Conservation (phyloP, 2,329 filamentous ascomycete genomes). For the Ophiostoma sp. region DNA sequence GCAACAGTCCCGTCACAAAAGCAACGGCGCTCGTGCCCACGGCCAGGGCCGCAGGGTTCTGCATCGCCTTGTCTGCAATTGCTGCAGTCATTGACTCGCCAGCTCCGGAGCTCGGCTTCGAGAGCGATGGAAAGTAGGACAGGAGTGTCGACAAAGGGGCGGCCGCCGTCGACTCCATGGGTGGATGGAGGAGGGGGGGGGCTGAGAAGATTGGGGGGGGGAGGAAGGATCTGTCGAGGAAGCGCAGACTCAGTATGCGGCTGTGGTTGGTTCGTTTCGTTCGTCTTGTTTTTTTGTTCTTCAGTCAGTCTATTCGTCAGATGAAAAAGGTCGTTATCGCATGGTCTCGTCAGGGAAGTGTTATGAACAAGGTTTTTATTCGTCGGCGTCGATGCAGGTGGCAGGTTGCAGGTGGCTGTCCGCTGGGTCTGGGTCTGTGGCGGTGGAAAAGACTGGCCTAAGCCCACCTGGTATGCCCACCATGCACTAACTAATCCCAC, state of each 20-base stretch:
- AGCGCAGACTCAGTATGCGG: not conserved
- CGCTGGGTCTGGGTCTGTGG: not conserved
- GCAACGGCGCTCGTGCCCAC: conserved; percentile 69
- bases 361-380: not conserved
- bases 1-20: conserved; percentile 71
- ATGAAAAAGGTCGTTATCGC: conserved; percentile 4
- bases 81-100: conserved; percentile 10
- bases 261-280: not conserved
- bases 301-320: not conserved
- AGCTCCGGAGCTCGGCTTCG: not conserved
- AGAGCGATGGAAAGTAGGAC: conserved; percentile 12
- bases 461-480: not conserved
- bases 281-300: not conserved
- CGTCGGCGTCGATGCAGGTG: conserved; percentile 7
- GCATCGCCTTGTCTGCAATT: conserved; percentile 15
- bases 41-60: conserved; percentile 43
- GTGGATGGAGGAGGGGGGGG: not conserved
- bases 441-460: not conserved
- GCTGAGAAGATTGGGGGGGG: not conserved
- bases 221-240: not conserved
- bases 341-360: not conserved
- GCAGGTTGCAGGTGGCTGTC: not conserved
- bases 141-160: not conserved
- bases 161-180: conserved; percentile 6
- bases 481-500: not conserved